These are phyloP conservation scores for Suillus brevipes DNA, from an alignment of 768 basidiomycete species.

Conservation along the genomic window DNA sequence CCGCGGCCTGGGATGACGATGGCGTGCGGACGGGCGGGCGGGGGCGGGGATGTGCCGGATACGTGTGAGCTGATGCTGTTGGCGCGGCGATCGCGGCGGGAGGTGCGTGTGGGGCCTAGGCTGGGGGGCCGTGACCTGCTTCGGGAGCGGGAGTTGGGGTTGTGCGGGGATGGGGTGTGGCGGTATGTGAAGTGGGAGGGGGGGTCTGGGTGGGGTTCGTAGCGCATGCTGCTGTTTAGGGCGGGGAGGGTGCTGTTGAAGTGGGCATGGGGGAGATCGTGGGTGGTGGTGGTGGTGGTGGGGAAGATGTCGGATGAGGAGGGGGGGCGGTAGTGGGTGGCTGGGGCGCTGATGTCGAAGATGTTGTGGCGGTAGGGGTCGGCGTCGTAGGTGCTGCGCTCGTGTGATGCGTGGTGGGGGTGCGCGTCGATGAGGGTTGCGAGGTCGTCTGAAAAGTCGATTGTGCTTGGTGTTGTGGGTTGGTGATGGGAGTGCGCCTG, in stretches of 20 bases:
- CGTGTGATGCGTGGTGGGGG: conserved; percentile 36
- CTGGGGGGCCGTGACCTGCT: conserved; percentile 39
- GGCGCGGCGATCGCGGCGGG: conserved; percentile 54
- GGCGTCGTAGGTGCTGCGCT: conserved; percentile 45
- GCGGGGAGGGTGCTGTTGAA: conserved; percentile 54
- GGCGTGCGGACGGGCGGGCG: conserved; percentile 52
- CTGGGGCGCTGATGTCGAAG: conserved; percentile 60
- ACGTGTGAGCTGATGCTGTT: conserved; percentile 59
- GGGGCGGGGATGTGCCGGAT: conserved; percentile 51
- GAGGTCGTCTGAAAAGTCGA: conserved; percentile 72
- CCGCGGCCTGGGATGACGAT: conserved; percentile 64
- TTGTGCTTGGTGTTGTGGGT: conserved; percentile 19
- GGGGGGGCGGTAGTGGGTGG: conserved; percentile 25
- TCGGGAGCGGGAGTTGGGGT: conserved; percentile 44
- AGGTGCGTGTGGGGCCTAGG: conserved; percentile 55
- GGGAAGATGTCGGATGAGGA: conserved; percentile 26
- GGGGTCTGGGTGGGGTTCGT: conserved; percentile 44
- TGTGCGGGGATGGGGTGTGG: conserved; percentile 30
- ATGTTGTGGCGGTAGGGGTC: conserved; percentile 55
- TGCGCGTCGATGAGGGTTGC: conserved; percentile 52
- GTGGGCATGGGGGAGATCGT: conserved; percentile 33
- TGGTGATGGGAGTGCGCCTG: conserved; percentile 20
- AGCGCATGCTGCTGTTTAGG: conserved; percentile 52
- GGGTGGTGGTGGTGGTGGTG: no score
- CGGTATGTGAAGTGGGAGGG: conserved; percentile 24